phyloP scores from a whole-genome alignment of 2,329 filamentous ascomycete species.

The Diaporthe aspalathi region DNA sequence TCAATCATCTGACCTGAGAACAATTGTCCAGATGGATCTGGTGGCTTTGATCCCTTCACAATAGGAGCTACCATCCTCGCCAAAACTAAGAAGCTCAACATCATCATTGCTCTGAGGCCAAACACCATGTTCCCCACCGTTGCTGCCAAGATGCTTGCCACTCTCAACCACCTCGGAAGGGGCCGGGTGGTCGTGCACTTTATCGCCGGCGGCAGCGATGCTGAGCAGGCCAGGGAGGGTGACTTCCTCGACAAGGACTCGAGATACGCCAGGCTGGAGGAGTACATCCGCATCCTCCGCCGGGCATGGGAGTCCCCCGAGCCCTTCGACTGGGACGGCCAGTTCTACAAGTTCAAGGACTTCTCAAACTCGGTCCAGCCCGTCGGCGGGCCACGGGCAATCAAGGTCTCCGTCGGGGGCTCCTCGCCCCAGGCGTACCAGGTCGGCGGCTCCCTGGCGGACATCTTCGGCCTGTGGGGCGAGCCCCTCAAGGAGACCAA shows the following conservation, averaged over 20 bases:
- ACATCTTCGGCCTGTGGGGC: constrained; percentile 74
- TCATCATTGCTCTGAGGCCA: constrained; percentile 71
- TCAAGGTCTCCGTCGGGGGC: constrained; percentile 69
- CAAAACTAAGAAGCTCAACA: constrained; percentile 67
- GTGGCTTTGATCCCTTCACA: constrained; percentile 67
- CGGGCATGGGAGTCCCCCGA: constrained; percentile 68
- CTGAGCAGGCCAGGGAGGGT: constrained; percentile 69
- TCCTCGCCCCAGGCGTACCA: constrained; percentile 70
- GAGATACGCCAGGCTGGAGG: constrained; percentile 68
- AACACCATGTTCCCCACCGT: constrained; percentile 73
- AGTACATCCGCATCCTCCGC: constrained; percentile 71
- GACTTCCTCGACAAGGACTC: constrained; percentile 69
- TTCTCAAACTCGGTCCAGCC: constrained; percentile 67
- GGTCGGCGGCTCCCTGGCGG: constrained; percentile 66
- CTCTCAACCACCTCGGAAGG: constrained; percentile 67
- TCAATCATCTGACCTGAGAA: neutral
- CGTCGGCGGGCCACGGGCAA: constrained; percentile 57
- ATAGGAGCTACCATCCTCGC: constrained; percentile 68
- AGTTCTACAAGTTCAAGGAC: constrained; percentile 69
- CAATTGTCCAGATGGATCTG: constrained; percentile 55
- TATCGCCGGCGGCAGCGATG: constrained; percentile 71
- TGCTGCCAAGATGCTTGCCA: constrained; percentile 70
- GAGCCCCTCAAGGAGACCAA: constrained; percentile 73
- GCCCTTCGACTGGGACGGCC: constrained; percentile 71
- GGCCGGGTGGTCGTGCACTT: constrained; percentile 72